Evolutionary conservation across 108 stramenopile genomes (phyloP).

Genomic region (Nitzschia sp.): DNA sequence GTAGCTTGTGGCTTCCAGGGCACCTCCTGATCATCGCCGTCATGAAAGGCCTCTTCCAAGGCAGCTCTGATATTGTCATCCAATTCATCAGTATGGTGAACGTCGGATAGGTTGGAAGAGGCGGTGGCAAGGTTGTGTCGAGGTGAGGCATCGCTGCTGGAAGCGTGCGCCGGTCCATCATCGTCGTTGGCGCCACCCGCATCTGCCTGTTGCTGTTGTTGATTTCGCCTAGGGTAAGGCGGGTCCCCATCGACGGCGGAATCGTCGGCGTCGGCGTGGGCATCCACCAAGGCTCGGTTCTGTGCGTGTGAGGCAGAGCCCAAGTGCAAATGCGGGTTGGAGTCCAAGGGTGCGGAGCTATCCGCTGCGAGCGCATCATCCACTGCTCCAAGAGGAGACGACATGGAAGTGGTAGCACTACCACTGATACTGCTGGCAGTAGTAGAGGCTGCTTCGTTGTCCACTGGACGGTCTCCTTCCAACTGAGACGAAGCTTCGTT

Average conservation of each 20-base stretch:
- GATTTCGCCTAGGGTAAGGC: conserved; percentile 14
- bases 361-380: not conserved
- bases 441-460: conserved; percentile 1
- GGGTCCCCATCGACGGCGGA: conserved; percentile 18
- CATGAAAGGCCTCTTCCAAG: conserved; percentile 29
- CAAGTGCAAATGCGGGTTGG: conserved; percentile 1
- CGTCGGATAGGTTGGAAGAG: conserved; percentile 3
- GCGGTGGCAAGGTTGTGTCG: not conserved
- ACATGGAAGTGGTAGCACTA: not conserved
- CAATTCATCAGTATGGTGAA: not conserved
- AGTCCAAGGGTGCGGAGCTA: not conserved
- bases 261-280: not conserved
- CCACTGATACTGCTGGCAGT: not conserved
- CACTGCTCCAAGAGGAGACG: not conserved
- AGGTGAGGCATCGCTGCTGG: not conserved
- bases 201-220: too few relatives aligned
- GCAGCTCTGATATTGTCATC: conserved; percentile 9
- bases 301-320: not conserved
- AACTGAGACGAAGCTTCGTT: too few relatives aligned
- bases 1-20: conserved; percentile 77
- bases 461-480: too few relatives aligned
- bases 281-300: conserved; percentile 9
- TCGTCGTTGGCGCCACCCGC: not conserved
- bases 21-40: conserved; percentile 19
- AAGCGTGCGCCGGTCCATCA: not conserved